Percentiles rank a stretch among this genome's conserved stretches.
Evolutionary conservation across 495 filamentous ascomycete species (phyloP).

Genomic region (Saxophila tyrrhenica): DNA sequence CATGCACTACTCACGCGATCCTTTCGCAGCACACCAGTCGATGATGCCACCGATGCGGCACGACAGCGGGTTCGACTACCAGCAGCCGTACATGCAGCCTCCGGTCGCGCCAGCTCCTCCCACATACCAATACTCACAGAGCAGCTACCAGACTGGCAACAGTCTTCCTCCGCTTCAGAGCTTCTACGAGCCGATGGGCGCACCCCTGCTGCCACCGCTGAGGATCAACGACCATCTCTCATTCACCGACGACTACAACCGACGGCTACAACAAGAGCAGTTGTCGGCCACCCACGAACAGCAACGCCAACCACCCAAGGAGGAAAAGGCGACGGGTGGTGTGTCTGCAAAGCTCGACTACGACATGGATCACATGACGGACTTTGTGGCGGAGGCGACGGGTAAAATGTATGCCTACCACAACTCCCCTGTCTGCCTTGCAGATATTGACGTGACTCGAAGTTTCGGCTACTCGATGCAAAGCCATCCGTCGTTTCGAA

Average conservation of each 20-base stretch:
- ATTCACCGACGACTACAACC: constrained; percentile 22
- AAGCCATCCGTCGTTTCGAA: constrained; percentile 71
- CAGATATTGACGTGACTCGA: constrained; percentile 65
- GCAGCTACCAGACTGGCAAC: constrained; percentile 26
- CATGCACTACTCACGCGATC: constrained; percentile 26
- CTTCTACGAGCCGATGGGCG: constrained; percentile 27
- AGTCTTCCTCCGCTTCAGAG: constrained; percentile 22
- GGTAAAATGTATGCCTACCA: constrained; percentile 64
- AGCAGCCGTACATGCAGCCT: constrained; percentile 26
- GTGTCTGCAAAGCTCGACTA: constrained; percentile 96
- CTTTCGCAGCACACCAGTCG: constrained; percentile 22
- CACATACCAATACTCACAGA: constrained; percentile 18
- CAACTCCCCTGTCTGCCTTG: constrained; percentile 47
- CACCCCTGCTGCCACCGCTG: constrained; percentile 29
- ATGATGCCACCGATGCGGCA: constrained; percentile 21
- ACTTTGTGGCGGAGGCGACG: constrained; percentile 92
- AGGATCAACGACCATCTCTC: constrained; percentile 20
- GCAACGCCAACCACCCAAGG: constrained; percentile 21
- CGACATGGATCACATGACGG: constrained; percentile 95
- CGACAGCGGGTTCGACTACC: constrained; percentile 27
- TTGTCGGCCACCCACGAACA: constrained; percentile 17
- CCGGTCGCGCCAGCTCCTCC: constrained; percentile 11
- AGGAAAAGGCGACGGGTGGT: constrained; percentile 50
- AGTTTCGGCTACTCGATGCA: constrained; percentile 58
- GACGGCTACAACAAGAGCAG: constrained; percentile 18